These are phyloP conservation scores for Selaginella tamariscina DNA, from an alignment of 75 land plant species.

Conservation along the genomic window DNA sequence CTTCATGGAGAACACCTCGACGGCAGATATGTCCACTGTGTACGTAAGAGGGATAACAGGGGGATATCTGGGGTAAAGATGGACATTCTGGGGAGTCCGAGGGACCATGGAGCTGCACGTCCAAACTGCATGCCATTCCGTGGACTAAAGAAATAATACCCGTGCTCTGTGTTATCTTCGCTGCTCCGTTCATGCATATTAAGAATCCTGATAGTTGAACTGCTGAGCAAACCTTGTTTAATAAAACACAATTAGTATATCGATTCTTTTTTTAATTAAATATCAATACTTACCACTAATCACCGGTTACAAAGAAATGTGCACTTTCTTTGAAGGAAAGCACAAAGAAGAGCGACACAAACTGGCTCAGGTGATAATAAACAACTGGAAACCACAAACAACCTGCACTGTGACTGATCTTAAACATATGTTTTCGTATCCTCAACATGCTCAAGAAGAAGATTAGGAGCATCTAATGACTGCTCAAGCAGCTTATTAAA, in stretches of 20 bases:
- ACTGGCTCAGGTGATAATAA: background rate
- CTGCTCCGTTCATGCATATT: background rate
- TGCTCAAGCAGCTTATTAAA: background rate
- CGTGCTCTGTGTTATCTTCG: background rate
- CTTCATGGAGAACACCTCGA: background rate
- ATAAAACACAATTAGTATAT: too few species aligned
- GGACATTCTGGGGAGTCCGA: background rate
- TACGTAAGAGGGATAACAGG: background rate
- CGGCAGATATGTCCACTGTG: background rate
- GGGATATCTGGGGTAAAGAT: too few species aligned
- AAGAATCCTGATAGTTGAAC: background rate
- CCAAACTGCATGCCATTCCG: background rate
- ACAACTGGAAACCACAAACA: background rate
- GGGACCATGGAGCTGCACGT: background rate
- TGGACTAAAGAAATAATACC: background rate
- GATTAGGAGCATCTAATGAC: background rate
- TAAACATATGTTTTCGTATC: background rate
- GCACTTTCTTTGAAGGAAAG: background rate
- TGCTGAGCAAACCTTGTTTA: background rate
- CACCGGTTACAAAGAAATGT: background rate
- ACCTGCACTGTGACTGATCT: conserved; percentile 2
- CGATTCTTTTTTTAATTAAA: conserved; percentile 5
- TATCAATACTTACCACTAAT: background rate
- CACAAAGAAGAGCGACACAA: background rate
- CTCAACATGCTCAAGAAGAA: background rate